Evolutionary conservation across 2,329 filamentous ascomycete genomes (phyloP).

Genomic region (Claviceps paspali): DNA sequence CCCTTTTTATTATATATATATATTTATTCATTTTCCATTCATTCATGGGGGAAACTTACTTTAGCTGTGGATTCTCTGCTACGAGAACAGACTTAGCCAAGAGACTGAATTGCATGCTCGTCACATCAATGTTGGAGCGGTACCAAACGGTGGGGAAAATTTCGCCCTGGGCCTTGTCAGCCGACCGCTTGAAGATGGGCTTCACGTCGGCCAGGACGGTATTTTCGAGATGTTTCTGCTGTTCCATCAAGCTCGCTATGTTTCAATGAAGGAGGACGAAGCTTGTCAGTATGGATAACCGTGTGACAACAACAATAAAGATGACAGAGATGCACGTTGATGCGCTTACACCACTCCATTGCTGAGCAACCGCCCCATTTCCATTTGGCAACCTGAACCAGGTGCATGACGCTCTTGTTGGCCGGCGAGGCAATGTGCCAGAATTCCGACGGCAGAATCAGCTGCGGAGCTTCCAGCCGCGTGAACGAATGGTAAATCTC

Average conservation of each 20-base stretch:
- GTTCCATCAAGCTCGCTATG: slow-evolving; percentile 20
- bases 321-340: no score
- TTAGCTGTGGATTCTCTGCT: slow-evolving; percentile 22
- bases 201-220: slow-evolving; percentile 16
- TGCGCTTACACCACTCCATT: slow-evolving; percentile 23
- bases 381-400: slow-evolving; percentile 25
- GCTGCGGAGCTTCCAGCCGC: slow-evolving; percentile 21
- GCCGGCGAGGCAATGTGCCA: slow-evolving; percentile 20
- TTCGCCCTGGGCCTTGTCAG: slow-evolving; percentile 21
- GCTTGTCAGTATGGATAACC: not conserved
- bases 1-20: no score
- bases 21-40: no score
- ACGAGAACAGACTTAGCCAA: slow-evolving; percentile 24
- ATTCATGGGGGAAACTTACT: no score
- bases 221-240: slow-evolving; percentile 20
- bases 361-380: slow-evolving; percentile 22
- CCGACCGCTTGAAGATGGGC: slow-evolving; percentile 19
- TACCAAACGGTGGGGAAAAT: slow-evolving; percentile 27
- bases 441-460: slow-evolving; percentile 19
- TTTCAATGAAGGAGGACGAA: no score
- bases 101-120: slow-evolving; percentile 24
- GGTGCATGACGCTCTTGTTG: slow-evolving; percentile 26
- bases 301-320: no score
- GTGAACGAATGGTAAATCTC: slow-evolving; percentile 27
- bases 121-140: slow-evolving; percentile 22